Evolutionary conservation across 176 grass and related monocot species (phyloP), one percentile per base, ranked within the genome.

Genomic region (Oryza glaberrima): DNA sequence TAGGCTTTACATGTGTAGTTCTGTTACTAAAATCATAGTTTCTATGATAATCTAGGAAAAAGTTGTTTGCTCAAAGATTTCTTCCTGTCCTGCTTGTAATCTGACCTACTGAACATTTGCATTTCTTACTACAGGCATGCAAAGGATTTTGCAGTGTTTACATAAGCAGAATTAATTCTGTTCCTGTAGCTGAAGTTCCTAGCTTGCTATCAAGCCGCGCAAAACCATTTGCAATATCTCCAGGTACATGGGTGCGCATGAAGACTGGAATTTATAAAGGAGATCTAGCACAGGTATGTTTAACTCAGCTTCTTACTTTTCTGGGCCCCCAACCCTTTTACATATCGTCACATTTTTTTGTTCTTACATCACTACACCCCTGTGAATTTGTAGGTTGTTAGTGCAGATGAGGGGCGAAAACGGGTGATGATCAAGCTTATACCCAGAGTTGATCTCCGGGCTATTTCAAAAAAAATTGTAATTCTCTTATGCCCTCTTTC

Each of bases 211-310:
- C 91, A 19, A 89, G 67, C 72, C 88, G 89, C 15, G 85, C 79
- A 61, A 96, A 96, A 92, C 88, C 90, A 78, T 89, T 79, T 77
- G 87, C 83, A 78, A 52, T 94, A 82, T 92, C 93, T 88, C 65
- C 67, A 68, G 96, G 93, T 83, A 82, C 91, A 83, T 99, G 96
- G 96, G 91, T 99, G 58, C 93, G 90, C 72, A 67, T 99, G 86
- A 99, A 96, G 80, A 90, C 41, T 86, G 96, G 96, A 41, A 99
- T 94, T 73, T 99, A 99, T 81, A 99, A 99, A 96, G 93, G 90
- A 78, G 96, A 99, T 75, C 87, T 99, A 61, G 93, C 93, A 77
- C 90, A 96, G 93, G 96, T 96, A 78, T 67, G 9, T 48, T 76
- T 19, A 67, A 64, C 28, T 25, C 7, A 80, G 49, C 22, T 32